Conservation (phyloP, 2,329 filamentous ascomycete genomes). For the Pseudogymnoascus sp. region DNA sequence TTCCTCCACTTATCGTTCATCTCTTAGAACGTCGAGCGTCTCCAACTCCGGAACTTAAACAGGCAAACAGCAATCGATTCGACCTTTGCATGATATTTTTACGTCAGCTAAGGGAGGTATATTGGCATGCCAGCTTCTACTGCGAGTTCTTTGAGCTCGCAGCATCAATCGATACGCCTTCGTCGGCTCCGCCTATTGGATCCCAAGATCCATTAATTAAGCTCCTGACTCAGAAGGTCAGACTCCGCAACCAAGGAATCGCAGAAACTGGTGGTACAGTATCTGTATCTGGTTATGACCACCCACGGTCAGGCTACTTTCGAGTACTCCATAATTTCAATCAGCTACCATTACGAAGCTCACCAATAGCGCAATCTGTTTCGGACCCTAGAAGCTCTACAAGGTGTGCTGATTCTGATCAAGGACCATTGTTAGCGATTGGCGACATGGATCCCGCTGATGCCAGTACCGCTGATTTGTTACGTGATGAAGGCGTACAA, state of each 20-base stretch:
- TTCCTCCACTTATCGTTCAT: conserved; percentile 19
- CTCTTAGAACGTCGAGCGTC: conserved; percentile 14
- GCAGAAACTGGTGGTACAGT: not conserved
- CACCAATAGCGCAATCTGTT: not conserved
- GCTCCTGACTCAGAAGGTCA: conserved; percentile 4
- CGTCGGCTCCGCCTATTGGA: not conserved
- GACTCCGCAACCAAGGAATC: not conserved
- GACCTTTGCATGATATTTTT: conserved; percentile 17
- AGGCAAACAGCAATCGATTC: conserved; percentile 11
- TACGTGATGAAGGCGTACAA: not conserved
- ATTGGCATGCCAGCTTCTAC: conserved; percentile 22
- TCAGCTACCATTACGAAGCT: not conserved
- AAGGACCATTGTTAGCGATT: not conserved
- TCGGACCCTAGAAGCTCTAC: not conserved
- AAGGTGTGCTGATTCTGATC: not conserved
- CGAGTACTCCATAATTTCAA: not conserved
- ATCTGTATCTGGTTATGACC: not conserved
- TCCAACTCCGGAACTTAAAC: not conserved
- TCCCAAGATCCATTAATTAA: conserved; percentile 3
- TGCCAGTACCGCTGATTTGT: not conserved
- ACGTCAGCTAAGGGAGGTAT: conserved; percentile 17
- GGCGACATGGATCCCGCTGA: not conserved
- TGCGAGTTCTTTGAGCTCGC: conserved; percentile 19
- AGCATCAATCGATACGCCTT: conserved; percentile 7
- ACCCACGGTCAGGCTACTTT: not conserved